Evolutionary conservation across 169 alveolate species (phyloP).

Genomic region (Cryptosporidium parvum): DNA sequence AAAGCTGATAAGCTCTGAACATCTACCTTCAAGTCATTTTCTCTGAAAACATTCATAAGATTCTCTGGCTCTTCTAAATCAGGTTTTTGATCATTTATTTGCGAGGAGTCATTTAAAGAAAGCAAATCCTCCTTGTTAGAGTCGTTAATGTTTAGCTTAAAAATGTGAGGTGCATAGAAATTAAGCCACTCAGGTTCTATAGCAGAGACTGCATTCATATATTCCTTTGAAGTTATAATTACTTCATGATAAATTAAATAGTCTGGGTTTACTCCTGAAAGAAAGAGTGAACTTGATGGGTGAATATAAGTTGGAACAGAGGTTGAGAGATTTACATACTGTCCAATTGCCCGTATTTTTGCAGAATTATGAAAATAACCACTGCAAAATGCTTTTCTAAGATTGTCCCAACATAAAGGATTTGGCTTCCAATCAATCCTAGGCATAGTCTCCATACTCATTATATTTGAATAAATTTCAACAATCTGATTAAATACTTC

Average conservation of each 20-base stretch:
- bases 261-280: conserved; percentile 99
- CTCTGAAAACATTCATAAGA: not conserved
- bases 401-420: conserved; percentile 59
- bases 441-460: conserved; percentile 31
- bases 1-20: not conserved
- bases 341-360: conserved; percentile 98
- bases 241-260: conserved; percentile 99
- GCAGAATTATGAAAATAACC: conserved; percentile 99
- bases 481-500: conserved; percentile 83
- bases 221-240: conserved; percentile 98
- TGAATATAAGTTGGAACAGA: conserved; percentile 98
- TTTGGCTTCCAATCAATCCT: conserved; percentile 26
- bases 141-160: conserved; percentile 1
- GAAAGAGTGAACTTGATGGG: conserved; percentile 98
- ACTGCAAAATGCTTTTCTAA: conserved; percentile 96
- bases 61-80: not conserved
- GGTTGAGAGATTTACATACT: conserved; percentile 97
- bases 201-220: conserved; percentile 97
- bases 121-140: not conserved
- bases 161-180: conserved; percentile 37
- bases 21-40: not conserved
- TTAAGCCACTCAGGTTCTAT: conserved; percentile 99
- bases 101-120: not conserved
- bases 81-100: not conserved
- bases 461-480: conserved; percentile 79